Evolutionary conservation across 2,329 filamentous ascomycete genomes (phyloP).

Genomic region (Aspergillus texensis): DNA sequence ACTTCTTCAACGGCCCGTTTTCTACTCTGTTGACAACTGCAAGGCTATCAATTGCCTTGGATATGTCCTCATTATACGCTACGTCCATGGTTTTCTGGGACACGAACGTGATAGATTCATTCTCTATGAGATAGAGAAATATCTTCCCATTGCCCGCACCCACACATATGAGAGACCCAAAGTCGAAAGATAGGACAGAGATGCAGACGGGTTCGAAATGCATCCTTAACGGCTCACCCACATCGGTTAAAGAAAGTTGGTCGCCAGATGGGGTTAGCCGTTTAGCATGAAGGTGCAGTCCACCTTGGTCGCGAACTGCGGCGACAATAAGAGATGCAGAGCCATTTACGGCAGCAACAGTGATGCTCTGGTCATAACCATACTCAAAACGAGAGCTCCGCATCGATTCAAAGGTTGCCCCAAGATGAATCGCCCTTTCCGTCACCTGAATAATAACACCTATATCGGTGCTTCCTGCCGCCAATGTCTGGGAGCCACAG

Average conservation of each 20-base stretch:
- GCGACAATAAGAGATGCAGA: slow-evolving; percentile 31
- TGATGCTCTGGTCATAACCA: slow-evolving; percentile 24
- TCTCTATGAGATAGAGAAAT: slow-evolving; percentile 31
- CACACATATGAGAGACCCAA: slow-evolving; percentile 38
- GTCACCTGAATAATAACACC: slow-evolving; percentile 49
- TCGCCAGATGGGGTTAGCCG: slow-evolving; percentile 22
- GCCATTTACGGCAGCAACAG: slow-evolving; percentile 36
- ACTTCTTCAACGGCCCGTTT: slow-evolving; percentile 16
- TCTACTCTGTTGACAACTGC: slow-evolving; percentile 27
- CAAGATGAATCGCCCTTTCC: slow-evolving; percentile 36
- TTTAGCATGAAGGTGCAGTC: slow-evolving; percentile 32
- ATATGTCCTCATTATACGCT: slow-evolving; percentile 29
- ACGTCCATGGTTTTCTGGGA: slow-evolving; percentile 29
- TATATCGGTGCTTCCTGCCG: slow-evolving; percentile 40
- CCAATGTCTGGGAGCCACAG: slow-evolving; percentile 46
- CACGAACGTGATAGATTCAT: slow-evolving; percentile 24
- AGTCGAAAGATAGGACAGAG: slow-evolving; percentile 31
- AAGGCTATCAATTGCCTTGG: slow-evolving; percentile 40
- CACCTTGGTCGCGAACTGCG: slow-evolving; percentile 29
- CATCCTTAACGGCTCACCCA: slow-evolving; percentile 28
- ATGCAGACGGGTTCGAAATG: slow-evolving; percentile 42
- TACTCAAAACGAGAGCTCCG: slow-evolving; percentile 28
- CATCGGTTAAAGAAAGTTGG: slow-evolving; percentile 23
- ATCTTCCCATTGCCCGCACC: slow-evolving; percentile 44
- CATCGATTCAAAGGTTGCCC: slow-evolving; percentile 24